phyloP scores from a whole-genome alignment of 352 stramenopile genomes.

The Globisporangium cederbergense region DNA sequence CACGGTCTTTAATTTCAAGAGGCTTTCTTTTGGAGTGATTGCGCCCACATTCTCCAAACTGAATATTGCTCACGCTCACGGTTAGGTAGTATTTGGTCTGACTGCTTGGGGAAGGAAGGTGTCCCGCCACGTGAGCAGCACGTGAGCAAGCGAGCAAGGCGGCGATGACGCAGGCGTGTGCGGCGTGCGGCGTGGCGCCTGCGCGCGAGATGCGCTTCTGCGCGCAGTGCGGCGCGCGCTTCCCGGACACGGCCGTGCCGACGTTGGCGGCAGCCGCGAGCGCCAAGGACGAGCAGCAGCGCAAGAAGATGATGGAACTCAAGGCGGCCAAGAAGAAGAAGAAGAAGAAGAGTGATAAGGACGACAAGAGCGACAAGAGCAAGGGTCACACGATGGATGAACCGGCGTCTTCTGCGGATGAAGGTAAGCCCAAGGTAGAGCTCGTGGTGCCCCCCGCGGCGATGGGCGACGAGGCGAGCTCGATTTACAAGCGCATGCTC shows the following conservation, averaged over 20 bases:
- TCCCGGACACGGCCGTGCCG: constrained; percentile 11
- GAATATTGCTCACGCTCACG: no score
- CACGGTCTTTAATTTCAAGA: no score
- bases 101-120: background rate
- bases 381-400: constrained; percentile 25
- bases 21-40: no score
- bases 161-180: constrained; percentile 31
- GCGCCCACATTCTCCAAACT: no score
- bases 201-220: constrained; percentile 40
- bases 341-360: constrained; percentile 5
- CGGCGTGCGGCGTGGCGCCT: constrained; percentile 32
- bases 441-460: constrained; percentile 53
- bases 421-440: constrained; percentile 13
- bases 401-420: constrained; percentile 1
- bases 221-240: constrained; percentile 43
- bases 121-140: background rate
- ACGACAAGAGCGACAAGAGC: constrained; percentile 20
- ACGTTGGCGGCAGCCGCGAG: constrained; percentile 9
- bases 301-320: constrained; percentile 13
- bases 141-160: background rate
- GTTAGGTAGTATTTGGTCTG: no score
- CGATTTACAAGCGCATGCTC: constrained; percentile 82
- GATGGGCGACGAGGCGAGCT: constrained; percentile 60
- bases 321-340: constrained; percentile 16
- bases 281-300: constrained; percentile 20